Evolutionary conservation across 441 rosid genomes (phyloP).

Genomic region (Pelargonium australe): DNA sequence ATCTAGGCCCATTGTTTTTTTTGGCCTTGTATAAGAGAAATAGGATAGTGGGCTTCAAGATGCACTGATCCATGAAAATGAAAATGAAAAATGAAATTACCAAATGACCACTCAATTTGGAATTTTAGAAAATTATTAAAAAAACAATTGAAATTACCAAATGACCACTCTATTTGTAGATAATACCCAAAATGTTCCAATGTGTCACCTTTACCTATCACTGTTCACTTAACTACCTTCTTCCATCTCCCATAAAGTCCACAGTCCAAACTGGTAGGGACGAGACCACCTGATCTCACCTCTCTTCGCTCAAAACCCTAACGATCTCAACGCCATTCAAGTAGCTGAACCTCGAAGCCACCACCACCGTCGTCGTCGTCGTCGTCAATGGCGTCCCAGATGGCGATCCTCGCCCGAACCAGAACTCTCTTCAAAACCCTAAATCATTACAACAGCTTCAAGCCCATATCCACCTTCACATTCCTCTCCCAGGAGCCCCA

Average conservation of each 20-base stretch:
- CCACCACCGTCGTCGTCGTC: neutral
- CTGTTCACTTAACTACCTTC: neutral
- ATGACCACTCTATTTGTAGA: neutral
- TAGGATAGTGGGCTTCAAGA: no score
- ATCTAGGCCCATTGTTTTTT: no score
- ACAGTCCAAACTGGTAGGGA: neutral
- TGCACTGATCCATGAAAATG: no score
- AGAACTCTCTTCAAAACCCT: slow-evolving; percentile 35
- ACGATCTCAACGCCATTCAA: neutral
- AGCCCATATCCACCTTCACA: slow-evolving; percentile 52
- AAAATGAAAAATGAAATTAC: no score
- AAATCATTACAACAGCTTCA: slow-evolving; percentile 20
- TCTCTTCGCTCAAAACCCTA: neutral
- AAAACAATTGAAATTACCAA: neutral
- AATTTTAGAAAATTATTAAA: neutral
- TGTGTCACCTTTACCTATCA: neutral
- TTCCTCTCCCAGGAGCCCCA: slow-evolving; percentile 61
- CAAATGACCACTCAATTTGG: no score
- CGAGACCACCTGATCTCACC: neutral
- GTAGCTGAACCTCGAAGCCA: neutral
- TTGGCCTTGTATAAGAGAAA: no score
- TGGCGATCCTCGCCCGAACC: slow-evolving; percentile 37
- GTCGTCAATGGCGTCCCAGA: slow-evolving; percentile 51
- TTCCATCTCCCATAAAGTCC: neutral
- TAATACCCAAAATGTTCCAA: neutral